Evolutionary conservation across 2,329 filamentous ascomycete species (phyloP).

Genomic region (Diaporthe sp.): DNA sequence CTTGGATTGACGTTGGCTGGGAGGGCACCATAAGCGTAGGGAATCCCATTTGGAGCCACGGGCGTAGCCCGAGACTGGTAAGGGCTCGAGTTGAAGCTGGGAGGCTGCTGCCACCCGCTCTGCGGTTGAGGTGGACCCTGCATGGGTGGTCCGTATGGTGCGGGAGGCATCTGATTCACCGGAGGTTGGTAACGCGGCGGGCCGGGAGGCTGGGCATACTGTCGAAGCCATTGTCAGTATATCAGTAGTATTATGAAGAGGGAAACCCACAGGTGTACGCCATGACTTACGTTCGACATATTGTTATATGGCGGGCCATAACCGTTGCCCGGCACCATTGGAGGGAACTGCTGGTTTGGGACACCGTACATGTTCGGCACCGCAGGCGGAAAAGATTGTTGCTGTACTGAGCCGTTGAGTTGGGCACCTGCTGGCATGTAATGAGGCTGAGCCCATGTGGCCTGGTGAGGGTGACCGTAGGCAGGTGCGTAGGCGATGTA

Average conservation of each 20-base stretch:
- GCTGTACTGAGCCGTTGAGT: conserved; percentile 46
- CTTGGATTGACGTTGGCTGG: conserved; percentile 78
- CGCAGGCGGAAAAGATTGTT: conserved; percentile 62
- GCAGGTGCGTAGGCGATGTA: conserved; percentile 71
- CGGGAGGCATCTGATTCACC: conserved; percentile 49
- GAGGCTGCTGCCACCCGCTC: conserved; percentile 51
- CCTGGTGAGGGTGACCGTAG: conserved; percentile 69
- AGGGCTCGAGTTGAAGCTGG: conserved; percentile 48
- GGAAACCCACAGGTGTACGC: not conserved
- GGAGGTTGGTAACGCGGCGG: conserved; percentile 53
- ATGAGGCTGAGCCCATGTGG: conserved; percentile 70
- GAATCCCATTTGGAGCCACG: conserved; percentile 54
- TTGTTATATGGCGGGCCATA: conserved; percentile 61
- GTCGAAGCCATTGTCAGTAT: conserved; percentile 11
- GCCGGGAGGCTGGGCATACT: conserved; percentile 54
- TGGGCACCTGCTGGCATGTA: conserved; percentile 63
- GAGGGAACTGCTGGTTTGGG: conserved; percentile 58
- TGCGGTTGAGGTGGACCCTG: conserved; percentile 50
- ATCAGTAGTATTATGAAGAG: not conserved
- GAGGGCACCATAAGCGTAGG: conserved; percentile 85
- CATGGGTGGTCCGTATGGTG: conserved; percentile 51
- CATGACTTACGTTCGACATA: conserved; percentile 60
- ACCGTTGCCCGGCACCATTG: conserved; percentile 56
- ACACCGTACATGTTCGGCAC: conserved; percentile 62
- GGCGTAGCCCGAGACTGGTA: conserved; percentile 47